Base-by-base conservation (phyloP, 139 green algal genomes). In the Chlorella sp. region DNA sequence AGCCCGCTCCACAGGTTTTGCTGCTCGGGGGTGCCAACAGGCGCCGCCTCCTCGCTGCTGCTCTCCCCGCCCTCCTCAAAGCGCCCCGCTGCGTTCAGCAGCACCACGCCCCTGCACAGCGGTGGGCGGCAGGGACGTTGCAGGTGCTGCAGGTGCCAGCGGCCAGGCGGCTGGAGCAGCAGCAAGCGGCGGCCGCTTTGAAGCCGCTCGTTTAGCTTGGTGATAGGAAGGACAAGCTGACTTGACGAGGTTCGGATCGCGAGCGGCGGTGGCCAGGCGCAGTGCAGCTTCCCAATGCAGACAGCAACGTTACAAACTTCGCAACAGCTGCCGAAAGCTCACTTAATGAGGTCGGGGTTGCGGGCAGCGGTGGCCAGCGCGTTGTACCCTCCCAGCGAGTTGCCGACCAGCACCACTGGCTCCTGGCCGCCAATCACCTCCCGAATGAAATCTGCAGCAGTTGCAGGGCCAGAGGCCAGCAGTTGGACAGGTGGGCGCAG, bases 301-400 rank as follows among this genome's bases (percentile, higher is more conserved):
- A n/a, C n/a, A n/a, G 22, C 24, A 2, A 20, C 34, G 62, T 36
- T 36, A 3, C 62, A 69, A 7, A 8, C 11, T 34, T 22, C 34
- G 9, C 32, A 19, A 65, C 9, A 7, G 64, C 30, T 17, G 7
- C 64, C 1, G 32, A 6, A 24, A 19, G 9, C 89, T 43, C 81
- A 92, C 88, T 84, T 86, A 46, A 94, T 86, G 11, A 94, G 84
- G 32, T 96, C 89, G 13, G 93, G 85, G 80, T 84, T 28, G 3
- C 64, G 46, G 1, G 85, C 89, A n/a, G 92, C 91, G 8, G 87
- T 87, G 22, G 90, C 84, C 62, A 96, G 81, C 6, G 74, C 87
- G 30, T 92, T 94, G 81, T 94, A 97, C 38, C 93, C 95, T 8
- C 95, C 95, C 67, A 97, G 85, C 36, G 82, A 92, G 90, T 98